Base-by-base conservation (phyloP, 441 rosid genomes). In the Euphorbia schlechtendalii region DNA sequence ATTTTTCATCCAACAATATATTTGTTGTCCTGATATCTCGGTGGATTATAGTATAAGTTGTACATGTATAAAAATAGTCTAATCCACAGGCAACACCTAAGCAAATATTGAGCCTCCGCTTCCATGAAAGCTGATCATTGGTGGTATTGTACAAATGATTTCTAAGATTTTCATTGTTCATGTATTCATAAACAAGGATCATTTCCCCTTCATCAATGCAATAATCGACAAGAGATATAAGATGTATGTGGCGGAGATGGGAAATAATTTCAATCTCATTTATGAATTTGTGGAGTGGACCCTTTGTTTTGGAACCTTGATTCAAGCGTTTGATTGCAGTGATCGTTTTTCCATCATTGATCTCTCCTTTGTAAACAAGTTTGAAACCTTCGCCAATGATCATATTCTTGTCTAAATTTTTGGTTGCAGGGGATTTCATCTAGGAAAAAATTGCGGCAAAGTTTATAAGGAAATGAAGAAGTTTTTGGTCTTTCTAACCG, bases 101-200 rank as follows among this genome's bases (percentile, higher is more conserved):
- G 61, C 76, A 73, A n/a, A 64, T 73, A 22, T 69, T 40, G 0
- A 73, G 67, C 49, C 77, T 61, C 8, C 18, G 28, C 27, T 61
- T 49, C 73, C 73, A 68, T n/a, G 70, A 27, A 9, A 73, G 63
- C 9, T 59, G 61, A 46, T 38, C 34, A 2, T 48, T 64, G 24
- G 14, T 34, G 20, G 24, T 53, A n/a, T 40, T 62, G 25, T 73
- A 52, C 6, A 32, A 6, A 32, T 32, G 34, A 3, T 32, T 6
- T 32, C 34, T 3, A 32, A 32, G 34, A 32, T 3, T 32, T 32
- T 6, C 34, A 1, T 38, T 38, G 41, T 1, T 38, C 41, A 38
- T 4, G 10, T 38, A 74, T 3, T 77, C 81, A 27, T 80, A 80
- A n/a, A 80, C 79, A n/a, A 80, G 66, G 41, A 80, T 71, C 75